Conservation (phyloP, 306 rosid genomes). For the Aeschynomene evenia region DNA sequence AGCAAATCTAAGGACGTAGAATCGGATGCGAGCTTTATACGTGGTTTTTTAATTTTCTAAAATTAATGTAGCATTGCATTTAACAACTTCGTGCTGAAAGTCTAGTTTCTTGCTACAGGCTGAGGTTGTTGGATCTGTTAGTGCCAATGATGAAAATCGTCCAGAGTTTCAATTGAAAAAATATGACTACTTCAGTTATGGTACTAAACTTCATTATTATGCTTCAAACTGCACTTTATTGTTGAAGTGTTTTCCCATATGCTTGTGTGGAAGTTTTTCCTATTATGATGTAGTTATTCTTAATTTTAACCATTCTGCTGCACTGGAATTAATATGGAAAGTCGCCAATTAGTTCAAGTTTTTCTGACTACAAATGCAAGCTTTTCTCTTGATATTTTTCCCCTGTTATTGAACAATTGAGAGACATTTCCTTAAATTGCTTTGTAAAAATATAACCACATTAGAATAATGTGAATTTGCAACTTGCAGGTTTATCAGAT, state of each 20-base stretch:
- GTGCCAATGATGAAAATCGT: slow-evolving; percentile 55
- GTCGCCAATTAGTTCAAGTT: not conserved
- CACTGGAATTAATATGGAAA: no score
- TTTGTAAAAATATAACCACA: not conserved
- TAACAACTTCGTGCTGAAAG: slow-evolving; percentile 14
- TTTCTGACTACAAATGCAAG: not conserved
- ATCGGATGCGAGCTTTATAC: not conserved
- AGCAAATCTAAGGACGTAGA: not conserved
- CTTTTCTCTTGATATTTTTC: slow-evolving; percentile 4
- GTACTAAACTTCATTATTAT: slow-evolving; percentile 37
- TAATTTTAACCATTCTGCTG: slow-evolving; percentile 7
- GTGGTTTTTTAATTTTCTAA: not conserved
- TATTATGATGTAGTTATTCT: not conserved
- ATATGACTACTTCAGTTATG: slow-evolving; percentile 82
- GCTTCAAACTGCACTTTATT: slow-evolving; percentile 20
- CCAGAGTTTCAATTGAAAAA: slow-evolving; percentile 71
- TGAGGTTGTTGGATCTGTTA: slow-evolving; percentile 58
- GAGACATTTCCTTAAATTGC: not conserved
- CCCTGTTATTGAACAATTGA: not conserved
- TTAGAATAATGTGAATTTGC: slow-evolving; percentile 24
- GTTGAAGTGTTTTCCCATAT: not conserved
- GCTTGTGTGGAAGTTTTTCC: slow-evolving; percentile 12
- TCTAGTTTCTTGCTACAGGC: slow-evolving; percentile 59
- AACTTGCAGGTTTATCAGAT: slow-evolving; percentile 58
- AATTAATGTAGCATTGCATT: not conserved